Evolutionary conservation across 1,284 basidiomycete genomes (phyloP).

Genomic region (Trichosporon ovoides): DNA sequence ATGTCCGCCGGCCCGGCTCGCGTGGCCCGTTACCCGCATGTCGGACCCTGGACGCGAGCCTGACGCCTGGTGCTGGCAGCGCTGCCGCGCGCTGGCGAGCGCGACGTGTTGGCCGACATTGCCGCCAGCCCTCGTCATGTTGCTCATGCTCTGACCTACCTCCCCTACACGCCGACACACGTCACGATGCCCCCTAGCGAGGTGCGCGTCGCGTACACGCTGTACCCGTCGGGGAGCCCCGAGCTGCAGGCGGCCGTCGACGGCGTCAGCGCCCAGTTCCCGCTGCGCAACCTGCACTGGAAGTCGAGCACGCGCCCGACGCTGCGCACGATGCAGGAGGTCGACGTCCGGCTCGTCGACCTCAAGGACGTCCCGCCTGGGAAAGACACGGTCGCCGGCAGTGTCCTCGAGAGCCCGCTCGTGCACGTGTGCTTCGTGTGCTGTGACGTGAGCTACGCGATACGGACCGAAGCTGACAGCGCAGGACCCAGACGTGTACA

Average conservation of each 20-base stretch:
- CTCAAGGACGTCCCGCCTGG: slow-evolving; percentile 57
- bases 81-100: too few relatives aligned
- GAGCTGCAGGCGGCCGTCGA: slow-evolving; percentile 56
- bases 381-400: slow-evolving; percentile 54
- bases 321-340: slow-evolving; percentile 76
- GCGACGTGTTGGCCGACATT: not conserved
- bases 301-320: slow-evolving; percentile 64
- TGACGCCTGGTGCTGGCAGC: not conserved
- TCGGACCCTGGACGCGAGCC: not conserved
- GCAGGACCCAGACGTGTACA: slow-evolving; percentile 81
- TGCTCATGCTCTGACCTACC: not conserved
- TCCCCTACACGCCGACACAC: not conserved
- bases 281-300: slow-evolving; percentile 86
- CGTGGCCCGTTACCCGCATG: not conserved
- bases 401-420: slow-evolving; percentile 76
- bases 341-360: slow-evolving; percentile 67
- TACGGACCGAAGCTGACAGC: not conserved
- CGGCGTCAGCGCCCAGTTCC: slow-evolving; percentile 66
- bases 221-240: slow-evolving; percentile 32
- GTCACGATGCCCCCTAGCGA: slow-evolving; percentile 26
- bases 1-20: not conserved
- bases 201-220: slow-evolving; percentile 42
- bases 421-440: slow-evolving; percentile 77
- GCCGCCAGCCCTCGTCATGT: not conserved
- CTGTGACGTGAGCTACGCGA: slow-evolving; percentile 64